Evolutionary conservation across 169 alveolate species (phyloP), one percentile per base, ranked within the genome.

Genomic region (Eimeria tenella): DNA sequence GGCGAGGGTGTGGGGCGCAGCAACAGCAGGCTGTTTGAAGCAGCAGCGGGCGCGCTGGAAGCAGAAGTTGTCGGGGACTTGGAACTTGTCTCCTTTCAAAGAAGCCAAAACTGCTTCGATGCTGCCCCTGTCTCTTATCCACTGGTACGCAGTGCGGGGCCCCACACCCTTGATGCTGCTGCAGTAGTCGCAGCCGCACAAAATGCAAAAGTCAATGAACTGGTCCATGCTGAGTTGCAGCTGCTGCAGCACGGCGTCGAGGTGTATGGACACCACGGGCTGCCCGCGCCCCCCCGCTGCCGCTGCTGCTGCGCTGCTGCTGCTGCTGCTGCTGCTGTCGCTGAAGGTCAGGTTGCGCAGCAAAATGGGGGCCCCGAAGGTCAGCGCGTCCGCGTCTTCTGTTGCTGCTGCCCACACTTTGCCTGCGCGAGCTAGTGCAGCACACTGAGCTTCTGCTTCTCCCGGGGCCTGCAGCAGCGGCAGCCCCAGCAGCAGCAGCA

Each of bases 131-230:
- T 98, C 98, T 90, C 97, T 93, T 4, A 99, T 97, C 70, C 98
- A 95, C 62, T 97, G 97, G 95, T 96, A 98, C n/a, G 99, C 99
- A 15, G 98, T 99, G 73, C 96, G 96, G 42, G 99, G 98, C n/a
- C 96, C 99, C 19, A 98, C 97, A 0, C 99, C 99, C 94, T 97
- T 96, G 73, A 99, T 96, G 11, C 99, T 98, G 79, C 97, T 98
- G 95, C 99, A 97, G 96, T 99, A 99, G 96, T 99, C 99, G 86
- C 99, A 99, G 23, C 99, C 99, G 96, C 99, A 98, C 83, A 99
- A 96, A 21, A 99, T 99, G 96, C 99, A 99, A 81, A 99, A 97
- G 95, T 99, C 99, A n/a, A 98, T 97, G 94, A 99, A 98, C 96
- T 98, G 98, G 58, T 98, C 98, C 98, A 97, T 97, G 62, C 97